Conservation (phyloP, 2,329 filamentous ascomycete genomes). For the Nigrospora sphaerica region DNA sequence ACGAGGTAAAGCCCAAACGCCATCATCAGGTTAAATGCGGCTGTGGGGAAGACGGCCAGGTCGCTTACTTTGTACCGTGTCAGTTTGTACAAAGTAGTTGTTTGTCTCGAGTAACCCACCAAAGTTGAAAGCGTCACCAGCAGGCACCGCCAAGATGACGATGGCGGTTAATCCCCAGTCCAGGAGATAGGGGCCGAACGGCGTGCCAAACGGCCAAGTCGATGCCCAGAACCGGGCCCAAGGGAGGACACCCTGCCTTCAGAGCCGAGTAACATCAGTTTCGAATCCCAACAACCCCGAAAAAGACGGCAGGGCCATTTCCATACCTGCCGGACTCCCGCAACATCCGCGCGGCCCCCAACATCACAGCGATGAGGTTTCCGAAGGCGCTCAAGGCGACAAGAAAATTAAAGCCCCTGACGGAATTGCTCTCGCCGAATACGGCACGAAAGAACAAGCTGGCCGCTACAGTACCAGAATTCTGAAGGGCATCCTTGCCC, state of each 20-base stretch:
- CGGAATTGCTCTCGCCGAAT: constrained; percentile 41
- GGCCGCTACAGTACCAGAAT: constrained; percentile 46
- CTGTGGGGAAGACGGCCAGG: constrained; percentile 1
- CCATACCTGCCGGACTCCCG: constrained; percentile 48
- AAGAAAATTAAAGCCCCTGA: constrained; percentile 48
- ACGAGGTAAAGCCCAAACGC: constrained; percentile 2
- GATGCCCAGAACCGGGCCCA: constrained; percentile 56
- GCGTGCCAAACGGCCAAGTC: constrained; percentile 56
- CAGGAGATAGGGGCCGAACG: constrained; percentile 49
- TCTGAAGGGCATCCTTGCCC: constrained; percentile 43
- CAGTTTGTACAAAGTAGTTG: background rate
- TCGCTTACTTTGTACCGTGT: constrained; percentile 2
- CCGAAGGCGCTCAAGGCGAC: constrained; percentile 52
- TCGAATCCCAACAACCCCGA: background rate
- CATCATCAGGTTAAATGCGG: constrained; percentile 2
- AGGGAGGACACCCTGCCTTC: constrained; percentile 52
- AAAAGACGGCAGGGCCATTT: background rate
- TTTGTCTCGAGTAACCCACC: constrained; percentile 21
- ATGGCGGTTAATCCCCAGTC: constrained; percentile 51
- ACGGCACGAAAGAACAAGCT: constrained; percentile 52
- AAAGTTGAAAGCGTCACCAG: constrained; percentile 59
- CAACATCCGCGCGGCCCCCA: constrained; percentile 49
- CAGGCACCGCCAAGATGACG: constrained; percentile 54
- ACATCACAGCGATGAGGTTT: constrained; percentile 47
- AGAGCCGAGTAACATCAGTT: background rate